A percentile compares a stretch with the other conserved stretches of the same genome.
phyloP scores from a whole-genome alignment of 106 monocot genomes.

The Dioscorea dumetorum region DNA sequence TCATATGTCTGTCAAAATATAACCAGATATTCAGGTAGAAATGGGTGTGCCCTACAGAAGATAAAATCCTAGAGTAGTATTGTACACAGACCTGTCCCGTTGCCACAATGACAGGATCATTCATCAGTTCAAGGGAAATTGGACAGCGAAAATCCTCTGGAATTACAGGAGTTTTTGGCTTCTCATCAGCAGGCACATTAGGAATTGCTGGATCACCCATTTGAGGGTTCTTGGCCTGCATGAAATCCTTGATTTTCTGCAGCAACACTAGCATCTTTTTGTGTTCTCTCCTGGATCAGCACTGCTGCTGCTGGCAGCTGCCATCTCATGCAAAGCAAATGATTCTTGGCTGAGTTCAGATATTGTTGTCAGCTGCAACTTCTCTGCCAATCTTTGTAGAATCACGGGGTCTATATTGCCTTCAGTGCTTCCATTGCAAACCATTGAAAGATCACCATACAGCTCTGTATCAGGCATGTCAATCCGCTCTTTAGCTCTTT shows the following conservation, averaged over 20 bases:
- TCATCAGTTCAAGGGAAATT: conserved; percentile 79
- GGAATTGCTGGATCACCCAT: conserved; percentile 26
- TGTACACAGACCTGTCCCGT: conserved; percentile 65
- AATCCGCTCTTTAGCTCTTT: conserved; percentile 70
- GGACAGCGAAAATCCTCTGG: conserved; percentile 86
- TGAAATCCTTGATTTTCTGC: conserved; percentile 69
- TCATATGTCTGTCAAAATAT: conserved; percentile 74
- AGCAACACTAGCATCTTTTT: conserved; percentile 67
- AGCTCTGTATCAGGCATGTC: conserved; percentile 54
- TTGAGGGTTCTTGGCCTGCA: conserved; percentile 54
- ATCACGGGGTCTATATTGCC: conserved; percentile 24
- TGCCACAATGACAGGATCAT: conserved; percentile 79
- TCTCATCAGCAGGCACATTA: conserved; percentile 13
- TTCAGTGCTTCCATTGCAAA: conserved; percentile 27
- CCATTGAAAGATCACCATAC: conserved; percentile 41
- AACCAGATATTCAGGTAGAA: neutral
- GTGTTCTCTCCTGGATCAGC: conserved; percentile 53
- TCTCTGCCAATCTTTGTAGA: conserved; percentile 53
- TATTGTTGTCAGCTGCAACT: conserved; percentile 64
- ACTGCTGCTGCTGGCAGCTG: conserved; percentile 33
- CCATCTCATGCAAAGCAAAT: conserved; percentile 63
- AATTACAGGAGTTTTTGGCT: conserved; percentile 30
- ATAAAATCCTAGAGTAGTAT: too few relatives aligned
- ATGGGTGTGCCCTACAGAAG: too few relatives aligned
- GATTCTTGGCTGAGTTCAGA: conserved; percentile 80